Percentiles rank a stretch among this genome's conserved stretches.
These are phyloP conservation scores for Limnomonas spitsbergensis DNA, from an alignment of 139 green algal species.

Conservation along the genomic window DNA sequence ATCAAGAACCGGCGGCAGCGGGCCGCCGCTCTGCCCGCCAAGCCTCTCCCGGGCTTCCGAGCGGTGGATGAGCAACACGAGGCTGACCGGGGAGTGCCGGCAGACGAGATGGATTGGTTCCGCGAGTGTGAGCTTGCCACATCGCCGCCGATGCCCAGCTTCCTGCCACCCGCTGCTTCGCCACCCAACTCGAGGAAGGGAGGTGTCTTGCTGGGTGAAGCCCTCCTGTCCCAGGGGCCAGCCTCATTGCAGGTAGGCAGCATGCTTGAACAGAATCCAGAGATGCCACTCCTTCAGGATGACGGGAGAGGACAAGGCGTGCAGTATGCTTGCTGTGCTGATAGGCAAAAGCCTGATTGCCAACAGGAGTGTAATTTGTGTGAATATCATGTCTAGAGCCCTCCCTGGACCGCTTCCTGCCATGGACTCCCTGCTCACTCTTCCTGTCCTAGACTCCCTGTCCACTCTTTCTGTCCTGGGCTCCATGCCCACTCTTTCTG, in stretches of 20 bases:
- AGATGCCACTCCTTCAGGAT: too few relatives aligned
- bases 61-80: neutral
- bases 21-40: neutral
- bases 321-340: too few relatives aligned
- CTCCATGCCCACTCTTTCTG: too few relatives aligned
- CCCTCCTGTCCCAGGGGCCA: neutral
- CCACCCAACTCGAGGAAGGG: conserved; percentile 42
- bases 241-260: conserved; percentile 1
- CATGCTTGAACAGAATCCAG: too few relatives aligned
- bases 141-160: neutral
- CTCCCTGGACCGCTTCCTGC: too few relatives aligned
- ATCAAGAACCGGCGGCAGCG: neutral
- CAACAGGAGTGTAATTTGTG: too few relatives aligned
- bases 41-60: neutral
- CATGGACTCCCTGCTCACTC: too few relatives aligned
- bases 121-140: conserved; percentile 20
- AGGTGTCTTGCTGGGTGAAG: conserved; percentile 26
- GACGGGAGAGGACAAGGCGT: too few relatives aligned
- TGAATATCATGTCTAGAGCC: too few relatives aligned
- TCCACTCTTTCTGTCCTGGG: too few relatives aligned
- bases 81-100: neutral
- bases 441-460: too few relatives aligned
- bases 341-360: too few relatives aligned
- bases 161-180: conserved; percentile 14
- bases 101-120: neutral